Evolutionary conservation across 73 alveolate genomes (phyloP), one percentile per base, ranked within the genome.

Genomic region (Stentor roeselii): DNA sequence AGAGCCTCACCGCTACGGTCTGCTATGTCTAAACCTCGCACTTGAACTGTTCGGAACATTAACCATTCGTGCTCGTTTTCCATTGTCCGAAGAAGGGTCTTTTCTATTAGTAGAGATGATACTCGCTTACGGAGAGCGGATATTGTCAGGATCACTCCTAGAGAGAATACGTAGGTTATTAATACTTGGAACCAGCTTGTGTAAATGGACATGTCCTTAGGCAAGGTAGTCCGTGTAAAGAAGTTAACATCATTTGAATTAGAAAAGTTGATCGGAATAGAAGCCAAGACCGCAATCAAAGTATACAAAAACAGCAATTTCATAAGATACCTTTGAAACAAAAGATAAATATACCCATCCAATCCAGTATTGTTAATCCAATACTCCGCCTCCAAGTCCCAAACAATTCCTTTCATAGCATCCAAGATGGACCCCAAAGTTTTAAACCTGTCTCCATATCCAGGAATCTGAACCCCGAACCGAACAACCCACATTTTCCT

Each of bases 11-110:
- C 96, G 3, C 82, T 60, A 78, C 94, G 87, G 88, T 90, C 98
- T 50, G 78, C 86, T 0, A 93, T 92, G n/a, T 86, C 87, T 27
- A 94, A 80, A 15, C 98, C 98, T 83, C 92, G 78, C 60, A 94
- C 88, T 75, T 94, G 98, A 39, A 94, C 85, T 0, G 98, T 94
- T 3, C 96, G 35, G 32, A 93, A 88, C 75, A 89, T 89, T 3
- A 94, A 90, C 96, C 96, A 87, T 59, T 92, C 95, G 38, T 87
- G 93, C 76, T 94, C 96, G 36, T 92, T 86, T 61, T 87, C 84
- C 32, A 21, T 27, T 1, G 82, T 76, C 39, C 60, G 14, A 21
- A 21, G n/a, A 27, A 21, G n/a, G n/a, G 60, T 35, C 39, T 76
- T 34, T 76, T 41, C 84, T 84, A 76, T 75, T 41, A 27, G 88